Evolutionary conservation across 2,329 filamentous ascomycete species (phyloP).

Genomic region (Allantophomopsis cytisporea): DNA sequence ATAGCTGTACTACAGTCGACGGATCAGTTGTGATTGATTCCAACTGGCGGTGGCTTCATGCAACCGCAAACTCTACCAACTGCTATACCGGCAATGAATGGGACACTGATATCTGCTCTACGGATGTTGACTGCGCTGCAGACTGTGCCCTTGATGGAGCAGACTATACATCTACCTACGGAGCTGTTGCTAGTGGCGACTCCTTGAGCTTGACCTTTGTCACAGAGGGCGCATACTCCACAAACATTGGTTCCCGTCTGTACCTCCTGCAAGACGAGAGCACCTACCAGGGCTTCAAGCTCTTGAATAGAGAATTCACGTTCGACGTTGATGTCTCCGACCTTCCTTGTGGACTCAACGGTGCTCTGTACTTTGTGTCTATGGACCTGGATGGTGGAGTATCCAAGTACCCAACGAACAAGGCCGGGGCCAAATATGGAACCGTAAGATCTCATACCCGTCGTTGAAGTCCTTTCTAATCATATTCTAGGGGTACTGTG

Average conservation of each 20-base stretch:
- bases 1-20: slow-evolving; percentile 30
- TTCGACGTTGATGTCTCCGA: slow-evolving; percentile 60
- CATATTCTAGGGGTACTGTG: slow-evolving; percentile 37
- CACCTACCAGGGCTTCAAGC: slow-evolving; percentile 51
- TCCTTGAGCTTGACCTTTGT: slow-evolving; percentile 42
- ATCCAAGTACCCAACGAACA: slow-evolving; percentile 32
- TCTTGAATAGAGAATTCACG: slow-evolving; percentile 55
- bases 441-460: slow-evolving; percentile 16
- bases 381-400: slow-evolving; percentile 50
- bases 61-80: slow-evolving; percentile 23
- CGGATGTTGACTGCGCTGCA: slow-evolving; percentile 27
- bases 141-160: slow-evolving; percentile 40
- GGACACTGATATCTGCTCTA: slow-evolving; percentile 26
- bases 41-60: slow-evolving; percentile 46
- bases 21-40: slow-evolving; percentile 37
- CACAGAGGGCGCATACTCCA: slow-evolving; percentile 25
- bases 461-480: too few species aligned
- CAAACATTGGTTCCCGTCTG: slow-evolving; percentile 38
- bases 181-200: slow-evolving; percentile 36
- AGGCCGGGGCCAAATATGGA: slow-evolving; percentile 44
- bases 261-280: slow-evolving; percentile 50
- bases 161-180: slow-evolving; percentile 36
- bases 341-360: slow-evolving; percentile 57
- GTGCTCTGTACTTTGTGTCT: slow-evolving; percentile 51
- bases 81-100: slow-evolving; percentile 29